Base-by-base conservation (phyloP, 2,329 filamentous ascomycete species). In the Rhynchosporium agropyri region DNA sequence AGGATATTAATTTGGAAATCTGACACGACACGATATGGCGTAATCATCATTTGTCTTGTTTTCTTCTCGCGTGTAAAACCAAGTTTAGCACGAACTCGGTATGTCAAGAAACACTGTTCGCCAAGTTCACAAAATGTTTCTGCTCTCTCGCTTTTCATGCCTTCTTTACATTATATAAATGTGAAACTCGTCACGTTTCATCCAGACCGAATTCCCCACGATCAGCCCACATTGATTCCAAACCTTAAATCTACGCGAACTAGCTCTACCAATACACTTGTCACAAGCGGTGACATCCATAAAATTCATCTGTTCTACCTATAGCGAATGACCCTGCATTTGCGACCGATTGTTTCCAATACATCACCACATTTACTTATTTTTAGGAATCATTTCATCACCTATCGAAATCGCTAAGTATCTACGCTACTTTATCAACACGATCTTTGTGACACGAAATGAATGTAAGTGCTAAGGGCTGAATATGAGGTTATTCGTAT, bases 161-260 rank as follows among this genome's bases (percentile, higher is more conserved):
- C 20, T 43, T 3, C 20, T 50, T 43, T 6, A 6, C 15, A 5
- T 46, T 26, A 5, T 46, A 15, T 13, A 33, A 28, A 28, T 43
- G 12, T 60, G 57, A 63, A 63, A 63, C 57, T 9, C 15, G n/a
- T 51, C 36, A 29, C 15, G 61, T 63, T 56, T 60, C 46, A 29
- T 26, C 38, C 57, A 55, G 56, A 43, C 33, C 6, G 4, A n/a
- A 15, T 40, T 43, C 28, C 36, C 4, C 12, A 36, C 20, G 29
- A 13, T n/a, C n/a, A 28, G 50, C 45, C 53, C 57, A 29, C 53
- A 45, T 46, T 13, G 36, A 36, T n/a, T 15, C 38, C 38, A 36
- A 33, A 58, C 43, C 50, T 58, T 57, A 15, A 51, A 31, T 62
- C 58, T 58, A 10, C 20, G 12, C 15, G 36, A 36, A 31, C 31